phyloP scores from a whole-genome alignment of 805 yeast species.

The Wickerhamomyces kurtzmanii region DNA sequence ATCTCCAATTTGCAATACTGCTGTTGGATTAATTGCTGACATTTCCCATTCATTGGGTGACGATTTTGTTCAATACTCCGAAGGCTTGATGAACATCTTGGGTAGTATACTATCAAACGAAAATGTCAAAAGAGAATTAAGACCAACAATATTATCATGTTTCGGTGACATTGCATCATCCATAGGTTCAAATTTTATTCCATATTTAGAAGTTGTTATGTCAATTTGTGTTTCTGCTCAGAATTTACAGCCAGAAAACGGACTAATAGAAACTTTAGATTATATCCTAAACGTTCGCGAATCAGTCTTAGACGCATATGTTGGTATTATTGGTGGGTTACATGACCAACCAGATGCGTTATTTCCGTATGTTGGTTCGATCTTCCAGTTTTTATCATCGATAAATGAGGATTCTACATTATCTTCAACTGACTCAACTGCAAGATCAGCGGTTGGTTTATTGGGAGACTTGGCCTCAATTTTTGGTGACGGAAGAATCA shows the following conservation, averaged over 20 bases:
- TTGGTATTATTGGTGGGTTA: slow-evolving; percentile 91
- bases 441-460: slow-evolving; percentile 81
- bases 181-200: slow-evolving; percentile 67
- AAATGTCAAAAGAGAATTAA: slow-evolving; percentile 67
- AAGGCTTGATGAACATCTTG: slow-evolving; percentile 74
- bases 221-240: slow-evolving; percentile 63
- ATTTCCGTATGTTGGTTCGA: slow-evolving; percentile 53
- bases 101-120: slow-evolving; percentile 62
- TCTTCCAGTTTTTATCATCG: slow-evolving; percentile 58
- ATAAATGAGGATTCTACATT: slow-evolving; percentile 53
- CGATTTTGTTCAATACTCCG: slow-evolving; percentile 62
- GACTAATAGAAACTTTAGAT: slow-evolving; percentile 66
- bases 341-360: slow-evolving; percentile 58
- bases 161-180: slow-evolving; percentile 94
- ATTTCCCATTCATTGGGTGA: slow-evolving; percentile 81
- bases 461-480: slow-evolving; percentile 89
- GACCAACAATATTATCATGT: slow-evolving; percentile 83
- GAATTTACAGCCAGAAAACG: slow-evolving; percentile 51
- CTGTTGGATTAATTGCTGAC: slow-evolving; percentile 93
- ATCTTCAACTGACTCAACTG: slow-evolving; percentile 55
- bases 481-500: slow-evolving; percentile 70
- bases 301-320: slow-evolving; percentile 91
- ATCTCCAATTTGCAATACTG: slow-evolving; percentile 75
- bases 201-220: slow-evolving; percentile 74
- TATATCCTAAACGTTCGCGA: slow-evolving; percentile 66